Percentiles rank a stretch among this genome's conserved stretches.
Conservation (phyloP, 768 basidiomycete genomes). For the Tricholoma sp. region DNA sequence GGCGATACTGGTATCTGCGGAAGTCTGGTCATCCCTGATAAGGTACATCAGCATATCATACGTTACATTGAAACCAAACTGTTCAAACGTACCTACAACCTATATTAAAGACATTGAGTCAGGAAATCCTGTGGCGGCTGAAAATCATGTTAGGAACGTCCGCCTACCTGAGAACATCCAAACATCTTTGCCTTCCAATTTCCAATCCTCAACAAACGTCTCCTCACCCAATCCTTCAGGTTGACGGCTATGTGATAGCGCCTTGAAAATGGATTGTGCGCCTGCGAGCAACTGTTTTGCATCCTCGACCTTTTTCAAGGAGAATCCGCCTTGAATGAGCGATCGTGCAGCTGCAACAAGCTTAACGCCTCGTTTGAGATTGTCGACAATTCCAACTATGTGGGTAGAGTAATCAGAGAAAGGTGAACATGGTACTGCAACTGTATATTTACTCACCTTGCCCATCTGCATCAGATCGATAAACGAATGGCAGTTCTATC, state of each 20-base stretch:
- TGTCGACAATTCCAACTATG: neutral
- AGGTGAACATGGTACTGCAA: neutral
- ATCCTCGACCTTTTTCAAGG: neutral
- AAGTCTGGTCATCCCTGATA: neutral
- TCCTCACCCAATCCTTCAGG: neutral
- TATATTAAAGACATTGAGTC: neutral
- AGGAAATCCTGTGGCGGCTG: neutral
- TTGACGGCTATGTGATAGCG: neutral
- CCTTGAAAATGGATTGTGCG: neutral
- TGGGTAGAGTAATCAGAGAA: neutral
- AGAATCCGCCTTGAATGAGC: neutral
- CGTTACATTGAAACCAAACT: neutral
- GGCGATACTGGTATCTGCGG: neutral
- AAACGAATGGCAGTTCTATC: neutral
- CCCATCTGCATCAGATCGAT: neutral
- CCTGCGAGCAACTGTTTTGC: neutral
- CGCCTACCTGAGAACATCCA: neutral
- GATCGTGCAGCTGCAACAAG: neutral
- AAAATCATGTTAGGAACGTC: neutral
- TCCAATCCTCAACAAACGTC: neutral
- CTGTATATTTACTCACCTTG: neutral
- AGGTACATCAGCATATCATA: neutral
- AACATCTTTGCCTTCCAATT: neutral
- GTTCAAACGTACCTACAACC: neutral
- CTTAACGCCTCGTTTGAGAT: neutral